Percentiles rank a stretch among this genome's conserved stretches.
Conservation (phyloP, 768 basidiomycete genomes). For the Collybiopsis luxurians region DNA sequence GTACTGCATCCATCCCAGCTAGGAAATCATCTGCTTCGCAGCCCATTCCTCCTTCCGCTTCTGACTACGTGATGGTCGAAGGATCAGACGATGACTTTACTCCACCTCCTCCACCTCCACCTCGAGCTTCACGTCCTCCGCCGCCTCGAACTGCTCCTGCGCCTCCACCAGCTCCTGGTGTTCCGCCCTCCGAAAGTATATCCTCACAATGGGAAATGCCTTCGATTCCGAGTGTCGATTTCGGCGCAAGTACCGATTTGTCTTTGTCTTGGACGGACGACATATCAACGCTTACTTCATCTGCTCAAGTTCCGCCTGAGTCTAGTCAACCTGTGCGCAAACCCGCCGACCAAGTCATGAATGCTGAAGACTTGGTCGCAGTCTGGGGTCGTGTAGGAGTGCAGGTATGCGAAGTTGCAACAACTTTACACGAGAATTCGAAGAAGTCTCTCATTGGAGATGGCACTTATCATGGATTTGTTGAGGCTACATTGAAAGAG, state of each 20-base stretch:
- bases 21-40: constrained; percentile 2
- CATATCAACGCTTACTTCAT: constrained; percentile 32
- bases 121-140: constrained; percentile 33
- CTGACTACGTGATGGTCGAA: constrained; percentile 66
- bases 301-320: constrained; percentile 24
- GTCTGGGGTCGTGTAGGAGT: constrained; percentile 76
- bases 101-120: constrained; percentile 29
- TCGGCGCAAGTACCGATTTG: constrained; percentile 47
- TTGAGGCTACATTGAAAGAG: constrained; percentile 59
- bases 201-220: constrained; percentile 66
- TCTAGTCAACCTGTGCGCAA: constrained; percentile 14
- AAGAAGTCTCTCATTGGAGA: constrained; percentile 80
- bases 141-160: constrained; percentile 39
- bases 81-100: constrained; percentile 32
- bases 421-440: constrained; percentile 66
- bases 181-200: constrained; percentile 27
- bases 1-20: constrained; percentile 7
- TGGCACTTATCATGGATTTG: constrained; percentile 79
- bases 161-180: constrained; percentile 28
- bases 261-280: constrained; percentile 68
- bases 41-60: constrained; percentile 21
- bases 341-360: constrained; percentile 28
- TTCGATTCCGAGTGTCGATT: constrained; percentile 58
- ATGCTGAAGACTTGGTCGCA: constrained; percentile 64
- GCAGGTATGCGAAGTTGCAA: constrained; percentile 69